Evolutionary conservation across 208 protist species (phyloP).

Genomic region (Leishmania arabica): DNA sequence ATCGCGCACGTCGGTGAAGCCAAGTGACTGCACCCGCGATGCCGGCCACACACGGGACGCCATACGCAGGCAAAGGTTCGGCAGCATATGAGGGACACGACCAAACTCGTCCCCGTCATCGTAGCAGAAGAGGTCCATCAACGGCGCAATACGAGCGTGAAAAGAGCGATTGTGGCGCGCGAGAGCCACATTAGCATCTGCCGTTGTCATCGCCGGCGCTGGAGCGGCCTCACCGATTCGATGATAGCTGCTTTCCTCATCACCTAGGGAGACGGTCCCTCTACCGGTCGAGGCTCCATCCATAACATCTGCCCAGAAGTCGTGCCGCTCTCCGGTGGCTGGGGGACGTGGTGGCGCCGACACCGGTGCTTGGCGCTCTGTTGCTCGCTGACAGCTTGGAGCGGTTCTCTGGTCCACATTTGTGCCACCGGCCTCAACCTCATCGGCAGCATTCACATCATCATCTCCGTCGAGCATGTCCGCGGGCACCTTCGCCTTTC

Average conservation of each 20-base stretch:
- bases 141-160: slow-evolving; percentile 52
- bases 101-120: slow-evolving; percentile 53
- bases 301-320: slow-evolving; percentile 57
- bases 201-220: background rate
- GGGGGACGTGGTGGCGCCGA: background rate
- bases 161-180: slow-evolving; percentile 38
- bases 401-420: background rate
- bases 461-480: slow-evolving; percentile 58
- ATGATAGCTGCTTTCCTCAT: background rate
- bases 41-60: slow-evolving; percentile 36
- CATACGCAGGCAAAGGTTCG: slow-evolving; percentile 39
- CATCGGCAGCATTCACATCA: background rate
- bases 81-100: slow-evolving; percentile 49
- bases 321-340: slow-evolving; percentile 11
- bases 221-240: background rate
- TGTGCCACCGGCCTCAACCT: background rate
- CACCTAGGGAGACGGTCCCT: background rate
- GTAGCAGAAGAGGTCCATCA: slow-evolving; percentile 83
- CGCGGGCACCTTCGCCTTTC: slow-evolving; percentile 50
- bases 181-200: background rate
- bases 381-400: too few relatives aligned
- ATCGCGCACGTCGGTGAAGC: slow-evolving; percentile 48
- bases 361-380: background rate
- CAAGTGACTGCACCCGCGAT: slow-evolving; percentile 23
- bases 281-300: background rate